These are phyloP conservation scores for Colletotrichum endophyticum DNA, from an alignment of 2,329 filamentous ascomycete species.

Conservation along the genomic window DNA sequence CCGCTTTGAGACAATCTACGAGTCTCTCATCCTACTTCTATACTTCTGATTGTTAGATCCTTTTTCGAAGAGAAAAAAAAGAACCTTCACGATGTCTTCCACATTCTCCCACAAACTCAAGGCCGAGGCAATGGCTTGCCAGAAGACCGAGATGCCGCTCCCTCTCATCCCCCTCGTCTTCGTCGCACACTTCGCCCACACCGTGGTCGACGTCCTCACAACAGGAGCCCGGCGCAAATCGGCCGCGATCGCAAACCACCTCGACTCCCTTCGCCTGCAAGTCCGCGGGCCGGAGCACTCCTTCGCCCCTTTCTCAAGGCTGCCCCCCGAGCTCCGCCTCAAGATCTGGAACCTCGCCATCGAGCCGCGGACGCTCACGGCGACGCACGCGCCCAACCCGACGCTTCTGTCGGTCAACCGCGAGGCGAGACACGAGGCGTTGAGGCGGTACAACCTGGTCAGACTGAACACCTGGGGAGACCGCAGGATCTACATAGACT, in stretches of 20 bases:
- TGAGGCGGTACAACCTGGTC: conserved; percentile 2
- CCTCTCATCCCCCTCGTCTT: conserved; percentile 14
- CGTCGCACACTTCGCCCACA: conserved; percentile 17
- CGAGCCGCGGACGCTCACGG: conserved; percentile 1
- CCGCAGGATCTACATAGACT: conserved; percentile 11
- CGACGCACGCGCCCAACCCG: conserved; percentile 13
- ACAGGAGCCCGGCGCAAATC: conserved; percentile 9
- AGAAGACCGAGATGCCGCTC: conserved; percentile 5
- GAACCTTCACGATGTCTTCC: background rate
- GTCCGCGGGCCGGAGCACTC: conserved; percentile 12
- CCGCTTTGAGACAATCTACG: background rate
- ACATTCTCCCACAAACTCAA: background rate
- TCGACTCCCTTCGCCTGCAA: conserved; percentile 11
- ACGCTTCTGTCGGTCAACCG: background rate
- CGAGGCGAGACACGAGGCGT: conserved; percentile 8
- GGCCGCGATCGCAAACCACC: background rate
- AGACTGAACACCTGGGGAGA: conserved; percentile 17
- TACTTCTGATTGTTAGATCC: background rate
- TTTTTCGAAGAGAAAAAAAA: background rate
- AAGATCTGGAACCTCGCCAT: conserved; percentile 20
- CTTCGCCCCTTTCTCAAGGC: background rate
- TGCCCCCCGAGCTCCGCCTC: conserved; percentile 14
- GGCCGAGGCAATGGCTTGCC: background rate
- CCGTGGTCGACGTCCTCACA: background rate
- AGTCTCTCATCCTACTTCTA: background rate